These are phyloP conservation scores for Neofusicoccum kwambonambiense DNA, from an alignment of 2,329 filamentous ascomycete genomes.

Conservation along the genomic window DNA sequence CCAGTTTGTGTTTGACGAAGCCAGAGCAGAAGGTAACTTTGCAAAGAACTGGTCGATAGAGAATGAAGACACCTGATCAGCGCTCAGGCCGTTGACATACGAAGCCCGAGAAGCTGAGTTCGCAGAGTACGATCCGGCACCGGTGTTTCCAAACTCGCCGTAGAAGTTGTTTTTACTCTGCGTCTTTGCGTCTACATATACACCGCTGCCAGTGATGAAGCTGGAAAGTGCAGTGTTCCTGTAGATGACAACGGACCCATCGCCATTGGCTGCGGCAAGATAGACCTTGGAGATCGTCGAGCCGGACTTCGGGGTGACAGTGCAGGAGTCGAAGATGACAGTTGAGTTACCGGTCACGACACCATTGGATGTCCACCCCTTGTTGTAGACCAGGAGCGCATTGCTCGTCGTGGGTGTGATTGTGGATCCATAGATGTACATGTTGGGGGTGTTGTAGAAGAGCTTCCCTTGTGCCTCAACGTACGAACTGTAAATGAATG, in stretches of 20 bases:
- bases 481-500: conserved; percentile 46
- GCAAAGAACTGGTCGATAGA: conserved; percentile 38
- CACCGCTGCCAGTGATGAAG: conserved; percentile 40
- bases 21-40: conserved; percentile 34
- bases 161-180: conserved; percentile 32
- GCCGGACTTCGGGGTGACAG: conserved; percentile 33
- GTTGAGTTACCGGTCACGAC: conserved; percentile 37
- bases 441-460: conserved; percentile 41
- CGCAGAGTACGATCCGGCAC: conserved; percentile 40
- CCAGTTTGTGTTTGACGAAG: conserved; percentile 37
- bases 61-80: conserved; percentile 36
- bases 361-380: conserved; percentile 29
- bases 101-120: conserved; percentile 35
- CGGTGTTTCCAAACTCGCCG: conserved; percentile 44
- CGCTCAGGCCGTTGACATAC: conserved; percentile 37
- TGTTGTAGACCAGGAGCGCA: conserved; percentile 41
- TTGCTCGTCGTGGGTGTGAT: conserved; percentile 40
- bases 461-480: conserved; percentile 46
- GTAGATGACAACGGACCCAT: conserved; percentile 43
- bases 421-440: conserved; percentile 46
- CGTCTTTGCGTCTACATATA: conserved; percentile 28
- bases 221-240: conserved; percentile 40
- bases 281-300: conserved; percentile 43
- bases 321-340: conserved; percentile 42
- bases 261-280: conserved; percentile 43